Percentiles rank a stretch among this genome's conserved stretches.
These are phyloP conservation scores for Typha latifolia DNA, from an alignment of 176 grass and related monocot genomes.

Conservation along the genomic window DNA sequence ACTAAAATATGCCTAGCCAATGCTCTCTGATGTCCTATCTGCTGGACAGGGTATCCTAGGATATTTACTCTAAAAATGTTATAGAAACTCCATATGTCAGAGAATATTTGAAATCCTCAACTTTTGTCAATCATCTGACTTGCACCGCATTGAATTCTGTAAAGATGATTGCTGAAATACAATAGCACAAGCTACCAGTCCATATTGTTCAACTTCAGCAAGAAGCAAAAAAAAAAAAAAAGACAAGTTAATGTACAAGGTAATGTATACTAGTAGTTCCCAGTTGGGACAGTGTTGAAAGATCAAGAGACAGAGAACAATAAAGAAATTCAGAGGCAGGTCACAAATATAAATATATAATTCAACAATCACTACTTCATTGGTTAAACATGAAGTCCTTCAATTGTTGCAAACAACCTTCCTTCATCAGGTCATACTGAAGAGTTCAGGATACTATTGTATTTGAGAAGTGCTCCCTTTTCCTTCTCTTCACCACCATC, in stretches of 20 bases:
- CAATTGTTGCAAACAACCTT: neutral
- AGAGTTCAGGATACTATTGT: neutral
- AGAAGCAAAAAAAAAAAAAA: no score
- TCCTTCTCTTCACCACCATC: neutral
- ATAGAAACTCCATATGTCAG: no score
- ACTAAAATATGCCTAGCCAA: neutral
- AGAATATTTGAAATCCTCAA: no score
- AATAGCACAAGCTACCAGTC: no score
- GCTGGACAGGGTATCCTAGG: neutral
- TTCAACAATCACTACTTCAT: slow-evolving; percentile 4
- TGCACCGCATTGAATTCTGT: no score
- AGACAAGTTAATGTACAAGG: no score
- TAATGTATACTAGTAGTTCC: no score
- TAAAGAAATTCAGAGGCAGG: neutral
- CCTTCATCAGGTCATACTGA: neutral
- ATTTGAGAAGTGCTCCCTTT: neutral
- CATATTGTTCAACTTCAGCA: no score
- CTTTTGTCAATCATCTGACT: no score
- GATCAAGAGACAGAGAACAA: neutral
- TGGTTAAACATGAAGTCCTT: neutral
- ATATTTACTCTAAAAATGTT: no score
- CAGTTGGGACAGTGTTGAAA: neutral
- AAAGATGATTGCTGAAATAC: no score
- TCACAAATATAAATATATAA: neutral
- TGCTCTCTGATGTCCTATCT: neutral